A percentile compares a stretch with the other conserved stretches of the same genome.
Conservation (phyloP, 768 basidiomycete species). For the Boletellus sp. region DNA sequence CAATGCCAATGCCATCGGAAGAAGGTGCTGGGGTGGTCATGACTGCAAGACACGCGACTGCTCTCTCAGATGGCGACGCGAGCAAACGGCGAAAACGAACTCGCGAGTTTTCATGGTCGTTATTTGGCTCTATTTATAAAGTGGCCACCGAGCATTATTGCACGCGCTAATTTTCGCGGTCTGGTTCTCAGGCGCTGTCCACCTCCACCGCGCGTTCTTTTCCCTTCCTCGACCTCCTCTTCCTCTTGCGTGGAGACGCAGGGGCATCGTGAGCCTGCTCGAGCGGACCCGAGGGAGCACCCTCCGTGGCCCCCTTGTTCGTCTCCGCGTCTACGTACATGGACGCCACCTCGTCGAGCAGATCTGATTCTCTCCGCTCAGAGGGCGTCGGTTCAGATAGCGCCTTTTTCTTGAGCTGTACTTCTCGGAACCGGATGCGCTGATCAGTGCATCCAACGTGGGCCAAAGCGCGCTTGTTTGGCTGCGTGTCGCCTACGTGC, state of each 20-base stretch:
- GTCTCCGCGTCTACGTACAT: conserved; percentile 19
- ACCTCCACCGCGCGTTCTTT: conserved; percentile 26
- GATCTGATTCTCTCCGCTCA: conserved; percentile 5
- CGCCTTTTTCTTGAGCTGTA: conserved; percentile 47
- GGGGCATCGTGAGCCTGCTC: conserved; percentile 3
- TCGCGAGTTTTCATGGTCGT: conserved; percentile 20
- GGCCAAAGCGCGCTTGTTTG: conserved; percentile 46
- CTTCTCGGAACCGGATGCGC: conserved; percentile 71
- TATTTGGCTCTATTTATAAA: conserved; percentile 26
- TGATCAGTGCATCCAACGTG: conserved; percentile 62
- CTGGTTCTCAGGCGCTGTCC: conserved; percentile 12
- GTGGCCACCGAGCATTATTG: conserved; percentile 20
- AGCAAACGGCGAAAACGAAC: conserved; percentile 18
- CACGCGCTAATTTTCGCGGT: no score
- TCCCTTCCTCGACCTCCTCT: conserved; percentile 20
- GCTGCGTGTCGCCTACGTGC: conserved; percentile 41
- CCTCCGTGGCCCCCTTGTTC: not conserved
- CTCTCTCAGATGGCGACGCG: conserved; percentile 20
- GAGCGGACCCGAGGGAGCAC: not conserved
- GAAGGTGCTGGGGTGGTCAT: conserved; percentile 32
- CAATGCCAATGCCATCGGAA: conserved; percentile 85
- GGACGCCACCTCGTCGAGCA: conserved; percentile 17
- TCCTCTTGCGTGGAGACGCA: conserved; percentile 11
- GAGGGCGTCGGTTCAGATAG: conserved; percentile 25
- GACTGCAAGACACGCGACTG: conserved; percentile 8